These are phyloP conservation scores for Daedalea quercina DNA, from an alignment of 768 basidiomycete species.

Conservation along the genomic window DNA sequence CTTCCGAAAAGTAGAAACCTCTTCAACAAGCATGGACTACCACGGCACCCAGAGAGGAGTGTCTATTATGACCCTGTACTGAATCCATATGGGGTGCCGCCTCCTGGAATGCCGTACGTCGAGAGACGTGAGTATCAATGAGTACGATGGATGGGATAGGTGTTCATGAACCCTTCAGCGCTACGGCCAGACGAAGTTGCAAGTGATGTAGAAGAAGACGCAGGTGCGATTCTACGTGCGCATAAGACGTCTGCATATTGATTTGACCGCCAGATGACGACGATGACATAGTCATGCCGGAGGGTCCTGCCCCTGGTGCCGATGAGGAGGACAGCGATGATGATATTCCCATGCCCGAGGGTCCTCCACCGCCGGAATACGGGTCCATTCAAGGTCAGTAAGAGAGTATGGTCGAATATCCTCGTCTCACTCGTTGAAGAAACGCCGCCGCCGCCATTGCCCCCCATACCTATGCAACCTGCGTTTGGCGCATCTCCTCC, in stretches of 20 bases:
- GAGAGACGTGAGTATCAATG: constrained; percentile 63
- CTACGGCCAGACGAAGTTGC: constrained; percentile 55
- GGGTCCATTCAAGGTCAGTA: constrained; percentile 9
- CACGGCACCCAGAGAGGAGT: constrained; percentile 86
- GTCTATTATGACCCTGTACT: constrained; percentile 89
- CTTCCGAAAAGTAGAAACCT: constrained; percentile 49
- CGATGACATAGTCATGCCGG: constrained; percentile 62
- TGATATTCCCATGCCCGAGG: constrained; percentile 86
- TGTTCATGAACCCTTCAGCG: constrained; percentile 31
- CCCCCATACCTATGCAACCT: constrained; percentile 24
- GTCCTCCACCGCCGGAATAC: constrained; percentile 45
- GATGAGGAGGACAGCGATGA: constrained; percentile 57
- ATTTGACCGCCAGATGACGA: constrained; percentile 21
- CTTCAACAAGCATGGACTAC: constrained; percentile 80
- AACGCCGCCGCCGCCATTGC: background rate
- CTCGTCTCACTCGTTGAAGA: background rate
- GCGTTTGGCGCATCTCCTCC: constrained; percentile 18
- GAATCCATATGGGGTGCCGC: constrained; percentile 91
- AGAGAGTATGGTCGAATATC: background rate
- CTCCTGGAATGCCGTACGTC: constrained; percentile 95
- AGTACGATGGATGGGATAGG: background rate
- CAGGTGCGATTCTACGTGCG: background rate
- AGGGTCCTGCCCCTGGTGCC: constrained; percentile 52
- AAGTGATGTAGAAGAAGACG: constrained; percentile 52
- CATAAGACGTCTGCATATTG: background rate